Evolutionary conservation across 2,329 filamentous ascomycete species (phyloP).

Genomic region (Ophiostoma novo-ulmi): DNA sequence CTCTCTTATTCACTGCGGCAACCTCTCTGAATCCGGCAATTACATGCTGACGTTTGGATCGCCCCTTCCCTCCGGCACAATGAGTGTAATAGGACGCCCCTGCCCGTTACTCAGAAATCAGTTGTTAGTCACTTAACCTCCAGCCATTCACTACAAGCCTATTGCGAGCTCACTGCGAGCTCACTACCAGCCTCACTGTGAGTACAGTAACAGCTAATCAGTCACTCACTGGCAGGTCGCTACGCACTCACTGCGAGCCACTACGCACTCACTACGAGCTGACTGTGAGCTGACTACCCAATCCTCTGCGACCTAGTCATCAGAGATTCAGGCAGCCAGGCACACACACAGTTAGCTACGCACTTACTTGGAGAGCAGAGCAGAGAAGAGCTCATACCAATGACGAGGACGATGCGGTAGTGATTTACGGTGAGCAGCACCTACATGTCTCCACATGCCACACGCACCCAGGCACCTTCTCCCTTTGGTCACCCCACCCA

Average conservation of each 20-base stretch:
- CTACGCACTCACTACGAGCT: too few species aligned
- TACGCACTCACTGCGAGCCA: too few species aligned
- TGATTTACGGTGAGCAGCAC: conserved; percentile 12
- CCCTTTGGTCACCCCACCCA: not conserved
- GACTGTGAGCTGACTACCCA: not conserved
- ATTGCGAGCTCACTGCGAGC: not conserved
- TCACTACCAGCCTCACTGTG: not conserved
- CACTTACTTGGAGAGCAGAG: not conserved
- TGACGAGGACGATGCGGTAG: not conserved
- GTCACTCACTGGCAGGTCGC: too few species aligned
- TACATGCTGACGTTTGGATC: not conserved
- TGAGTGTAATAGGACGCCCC: not conserved
- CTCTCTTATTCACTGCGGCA: not conserved
- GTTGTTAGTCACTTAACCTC: not conserved
- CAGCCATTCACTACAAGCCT: not conserved
- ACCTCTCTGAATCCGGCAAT: not conserved
- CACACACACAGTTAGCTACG: not conserved
- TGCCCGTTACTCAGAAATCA: not conserved
- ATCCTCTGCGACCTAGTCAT: not conserved
- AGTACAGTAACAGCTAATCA: too few species aligned
- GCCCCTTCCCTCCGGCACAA: not conserved
- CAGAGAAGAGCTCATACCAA: not conserved
- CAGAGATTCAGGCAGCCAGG: not conserved
- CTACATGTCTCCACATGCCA: conserved; percentile 2
- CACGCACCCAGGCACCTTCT: not conserved